Base-by-base conservation (phyloP, 1,284 basidiomycete species). In the Malassezia sp. region DNA sequence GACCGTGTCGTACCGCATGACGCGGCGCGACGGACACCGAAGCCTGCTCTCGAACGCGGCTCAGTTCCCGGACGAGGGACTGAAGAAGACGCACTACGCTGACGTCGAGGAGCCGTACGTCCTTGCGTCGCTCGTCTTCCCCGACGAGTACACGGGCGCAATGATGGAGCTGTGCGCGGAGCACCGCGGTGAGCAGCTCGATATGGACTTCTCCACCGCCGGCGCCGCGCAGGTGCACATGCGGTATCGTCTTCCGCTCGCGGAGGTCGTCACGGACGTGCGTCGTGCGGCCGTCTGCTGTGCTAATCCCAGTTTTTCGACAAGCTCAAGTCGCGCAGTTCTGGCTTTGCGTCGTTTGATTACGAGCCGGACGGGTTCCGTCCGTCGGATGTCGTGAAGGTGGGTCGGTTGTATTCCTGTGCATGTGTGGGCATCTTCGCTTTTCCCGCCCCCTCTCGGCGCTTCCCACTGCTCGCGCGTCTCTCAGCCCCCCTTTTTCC, bases 81-180 rank as follows among this genome's bases (percentile, higher is more conserved):
- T 57, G 33, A 49, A 54, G 26, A 60, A 60, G 21, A 42, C 52
- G 35, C 57, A 57, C 26, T 47, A 58, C 9, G 49, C 34, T 11
- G 8, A 37, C 8, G 48, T 69, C 4, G 58, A 61, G 35, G 67
- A 69, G 45, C 67, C 67, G 4, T 56, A 59, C 53, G 67, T 69
- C 29, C 23, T 39, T 8, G 67, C 63, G 17, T 56, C 54, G 1
- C 58, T 69, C 4, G 57, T 54, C 7, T 65, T 60, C 35, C 67
- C 67, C 5, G 61, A 67, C 27, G 65, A 66, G 33, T 66, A 64
- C 42, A 59, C 60, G 7, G 67, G 67, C 33, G 60, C 60, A 20
- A 69, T 69, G 58, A 63, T 67, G 65, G 57, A 65, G 39, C 62
- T 69, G 9, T 69, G 67, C 40, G 56, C 58, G 20, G 67, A 67